These are phyloP conservation scores for Trichocladium uniseriatum DNA, from an alignment of 495 filamentous ascomycete species.

Conservation along the genomic window DNA sequence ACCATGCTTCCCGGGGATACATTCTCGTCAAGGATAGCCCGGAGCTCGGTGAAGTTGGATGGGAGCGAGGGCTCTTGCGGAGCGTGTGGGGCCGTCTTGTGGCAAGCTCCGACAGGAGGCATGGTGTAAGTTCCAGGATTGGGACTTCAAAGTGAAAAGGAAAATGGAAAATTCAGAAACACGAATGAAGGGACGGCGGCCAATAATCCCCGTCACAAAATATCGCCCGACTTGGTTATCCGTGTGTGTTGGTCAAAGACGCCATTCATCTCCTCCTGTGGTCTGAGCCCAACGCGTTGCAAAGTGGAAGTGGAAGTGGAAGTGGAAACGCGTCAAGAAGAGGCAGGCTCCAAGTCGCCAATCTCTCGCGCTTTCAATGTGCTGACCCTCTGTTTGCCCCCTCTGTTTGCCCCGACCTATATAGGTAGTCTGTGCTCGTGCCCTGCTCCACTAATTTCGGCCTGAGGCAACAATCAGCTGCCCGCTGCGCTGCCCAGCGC, in stretches of 20 bases:
- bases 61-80: conserved; percentile 20
- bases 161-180: too few species aligned
- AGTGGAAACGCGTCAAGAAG: not conserved
- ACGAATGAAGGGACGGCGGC: too few species aligned
- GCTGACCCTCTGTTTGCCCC: not conserved
- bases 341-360: not conserved
- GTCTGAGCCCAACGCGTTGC: too few species aligned
- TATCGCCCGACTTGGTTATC: too few species aligned
- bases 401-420: too few species aligned
- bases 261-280: too few species aligned
- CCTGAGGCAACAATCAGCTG: conserved; percentile 6
- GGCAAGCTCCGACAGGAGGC: not conserved
- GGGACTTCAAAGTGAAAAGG: too few species aligned
- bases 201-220: too few species aligned
- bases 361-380: conserved; percentile 2
- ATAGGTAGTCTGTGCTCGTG: not conserved
- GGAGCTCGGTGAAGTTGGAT: conserved; percentile 21
- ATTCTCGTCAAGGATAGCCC: conserved; percentile 24
- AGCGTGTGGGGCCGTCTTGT: not conserved
- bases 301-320: too few species aligned
- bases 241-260: too few species aligned
- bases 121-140: not conserved
- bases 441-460: not conserved
- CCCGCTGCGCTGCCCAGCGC: too few species aligned
- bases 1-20: conserved; percentile 23